Evolutionary conservation across 2,329 filamentous ascomycete genomes (phyloP).

Genomic region (Aspergillus sp.): DNA sequence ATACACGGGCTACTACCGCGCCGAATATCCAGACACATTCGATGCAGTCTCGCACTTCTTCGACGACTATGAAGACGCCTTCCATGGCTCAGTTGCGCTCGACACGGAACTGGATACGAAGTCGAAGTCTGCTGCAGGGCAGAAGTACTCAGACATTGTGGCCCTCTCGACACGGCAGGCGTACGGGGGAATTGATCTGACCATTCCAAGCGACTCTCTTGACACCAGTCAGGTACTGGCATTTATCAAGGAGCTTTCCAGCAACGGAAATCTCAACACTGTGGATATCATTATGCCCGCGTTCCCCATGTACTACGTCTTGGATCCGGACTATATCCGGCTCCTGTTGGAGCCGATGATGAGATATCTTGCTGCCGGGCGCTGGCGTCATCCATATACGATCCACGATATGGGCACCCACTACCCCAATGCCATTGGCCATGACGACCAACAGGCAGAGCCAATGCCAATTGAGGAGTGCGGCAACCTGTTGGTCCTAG

Average conservation of each 20-base stretch:
- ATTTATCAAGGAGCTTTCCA: constrained; percentile 38
- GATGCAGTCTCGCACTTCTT: constrained; percentile 32
- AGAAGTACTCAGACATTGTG: constrained; percentile 35
- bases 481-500: constrained; percentile 32
- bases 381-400: constrained; percentile 28
- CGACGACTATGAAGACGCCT: constrained; percentile 31
- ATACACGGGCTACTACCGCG: constrained; percentile 33
- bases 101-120: constrained; percentile 22
- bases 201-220: constrained; percentile 26
- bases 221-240: constrained; percentile 23
- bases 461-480: constrained; percentile 36
- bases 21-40: constrained; percentile 22
- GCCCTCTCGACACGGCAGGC: constrained; percentile 33
- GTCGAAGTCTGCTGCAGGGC: constrained; percentile 22
- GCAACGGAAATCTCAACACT: constrained; percentile 36
- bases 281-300: constrained; percentile 36
- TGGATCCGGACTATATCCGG: constrained; percentile 35
- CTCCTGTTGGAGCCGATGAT: constrained; percentile 37
- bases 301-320: constrained; percentile 35
- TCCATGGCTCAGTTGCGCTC: constrained; percentile 23
- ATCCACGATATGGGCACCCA: constrained; percentile 35
- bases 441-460: constrained; percentile 31
- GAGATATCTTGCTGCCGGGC: constrained; percentile 31
- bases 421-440: constrained; percentile 35
- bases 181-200: constrained; percentile 33